Percentiles rank a stretch among this genome's conserved stretches.
Conservation (phyloP, 805 yeast genomes). For the Lipomyces yamadae region DNA sequence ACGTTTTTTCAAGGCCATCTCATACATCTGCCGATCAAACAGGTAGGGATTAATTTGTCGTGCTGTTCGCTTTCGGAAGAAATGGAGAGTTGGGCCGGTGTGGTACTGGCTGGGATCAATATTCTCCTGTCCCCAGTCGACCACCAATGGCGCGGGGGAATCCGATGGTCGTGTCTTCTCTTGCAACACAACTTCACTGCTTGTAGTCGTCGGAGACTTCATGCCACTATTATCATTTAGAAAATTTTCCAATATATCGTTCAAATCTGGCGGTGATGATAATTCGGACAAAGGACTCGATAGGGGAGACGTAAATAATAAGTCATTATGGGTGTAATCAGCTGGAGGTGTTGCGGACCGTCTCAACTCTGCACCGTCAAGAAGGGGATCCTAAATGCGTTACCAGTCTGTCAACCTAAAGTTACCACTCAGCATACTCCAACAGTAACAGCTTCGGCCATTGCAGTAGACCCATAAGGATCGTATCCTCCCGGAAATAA, state of each 20-base stretch:
- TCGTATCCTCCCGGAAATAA: not conserved
- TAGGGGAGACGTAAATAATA: constrained; percentile 11
- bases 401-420: not conserved
- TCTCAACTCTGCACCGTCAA: not conserved
- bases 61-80: constrained; percentile 37
- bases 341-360: not conserved
- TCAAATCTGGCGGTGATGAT: not conserved
- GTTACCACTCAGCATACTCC: constrained; percentile 1
- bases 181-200: not conserved
- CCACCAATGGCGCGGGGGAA: not conserved
- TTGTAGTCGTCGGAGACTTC: not conserved
- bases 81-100: constrained; percentile 7
- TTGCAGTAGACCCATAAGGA: constrained; percentile 8
- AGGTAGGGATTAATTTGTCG: constrained; percentile 38
- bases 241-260: not conserved
- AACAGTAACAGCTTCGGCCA: not conserved
- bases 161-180: not conserved
- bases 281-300: constrained; percentile 26
- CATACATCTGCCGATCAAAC: constrained; percentile 37
- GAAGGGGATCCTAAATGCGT: not conserved
- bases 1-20: constrained; percentile 29
- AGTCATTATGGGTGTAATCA: not conserved
- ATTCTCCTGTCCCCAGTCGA: not conserved
- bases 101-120: not conserved
- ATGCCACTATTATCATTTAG: not conserved